Conservation (phyloP, 108 stramenopile genomes). For the Skeletonema grethae region DNA sequence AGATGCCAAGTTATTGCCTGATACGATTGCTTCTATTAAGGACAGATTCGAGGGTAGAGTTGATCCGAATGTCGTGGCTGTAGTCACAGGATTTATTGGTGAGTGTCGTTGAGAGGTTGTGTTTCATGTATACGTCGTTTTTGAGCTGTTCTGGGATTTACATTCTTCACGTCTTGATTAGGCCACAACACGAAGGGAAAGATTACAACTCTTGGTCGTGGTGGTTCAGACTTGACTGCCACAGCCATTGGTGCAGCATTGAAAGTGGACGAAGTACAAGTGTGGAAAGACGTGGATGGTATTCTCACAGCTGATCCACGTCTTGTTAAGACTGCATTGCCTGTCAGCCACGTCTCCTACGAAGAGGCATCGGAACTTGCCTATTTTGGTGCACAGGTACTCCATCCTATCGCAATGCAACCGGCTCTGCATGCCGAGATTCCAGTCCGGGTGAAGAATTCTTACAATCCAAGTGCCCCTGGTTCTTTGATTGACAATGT, state of each 20-base stretch:
- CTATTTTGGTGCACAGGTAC: slow-evolving; percentile 97
- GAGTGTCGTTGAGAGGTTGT: slow-evolving; percentile 1
- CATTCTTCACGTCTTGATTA: background rate
- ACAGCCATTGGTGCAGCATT: slow-evolving; percentile 90
- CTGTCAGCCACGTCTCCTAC: slow-evolving; percentile 85
- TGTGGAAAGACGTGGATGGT: slow-evolving; percentile 99
- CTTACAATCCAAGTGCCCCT: slow-evolving; percentile 91
- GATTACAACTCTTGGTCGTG: slow-evolving; percentile 95
- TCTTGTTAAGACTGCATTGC: slow-evolving; percentile 82
- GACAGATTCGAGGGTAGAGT: slow-evolving; percentile 67
- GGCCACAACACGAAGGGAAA: slow-evolving; percentile 79
- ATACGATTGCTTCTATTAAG: slow-evolving; percentile 56
- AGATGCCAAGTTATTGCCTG: slow-evolving; percentile 84
- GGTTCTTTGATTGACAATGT: slow-evolving; percentile 88
- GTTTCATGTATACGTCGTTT: background rate
- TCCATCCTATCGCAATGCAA: slow-evolving; percentile 95
- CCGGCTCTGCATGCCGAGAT: slow-evolving; percentile 85
- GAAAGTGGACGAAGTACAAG: slow-evolving; percentile 91
- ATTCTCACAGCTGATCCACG: slow-evolving; percentile 95
- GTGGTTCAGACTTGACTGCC: slow-evolving; percentile 95
- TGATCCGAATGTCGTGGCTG: slow-evolving; percentile 88
- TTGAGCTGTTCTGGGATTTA: background rate
- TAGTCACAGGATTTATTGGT: slow-evolving; percentile 96
- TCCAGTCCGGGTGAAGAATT: slow-evolving; percentile 97
- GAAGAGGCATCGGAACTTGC: slow-evolving; percentile 98